phyloP scores from a whole-genome alignment of 768 basidiomycete genomes.

The Suillus occidentalis region DNA sequence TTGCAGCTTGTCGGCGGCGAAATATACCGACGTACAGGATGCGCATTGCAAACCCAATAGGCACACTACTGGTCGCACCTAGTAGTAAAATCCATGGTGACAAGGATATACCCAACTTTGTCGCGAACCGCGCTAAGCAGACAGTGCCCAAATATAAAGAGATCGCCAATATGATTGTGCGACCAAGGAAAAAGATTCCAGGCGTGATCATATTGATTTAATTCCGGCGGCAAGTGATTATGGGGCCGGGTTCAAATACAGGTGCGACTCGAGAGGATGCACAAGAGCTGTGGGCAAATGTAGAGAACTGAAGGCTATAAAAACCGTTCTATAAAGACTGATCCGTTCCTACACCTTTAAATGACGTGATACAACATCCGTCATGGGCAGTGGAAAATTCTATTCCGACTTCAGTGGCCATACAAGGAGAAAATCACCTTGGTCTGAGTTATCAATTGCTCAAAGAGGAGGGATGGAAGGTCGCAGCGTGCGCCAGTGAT shows the following conservation, averaged over 20 bases:
- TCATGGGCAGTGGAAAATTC: not conserved
- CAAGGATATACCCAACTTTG: slow-evolving; percentile 22
- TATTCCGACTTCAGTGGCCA: not conserved
- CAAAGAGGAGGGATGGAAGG: not conserved
- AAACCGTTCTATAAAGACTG: not conserved
- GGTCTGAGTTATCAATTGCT: not conserved
- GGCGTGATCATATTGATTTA: slow-evolving; percentile 16
- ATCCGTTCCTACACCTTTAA: not conserved
- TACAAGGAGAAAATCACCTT: not conserved
- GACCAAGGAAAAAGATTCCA: slow-evolving; percentile 15
- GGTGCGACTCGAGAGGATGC: not conserved
- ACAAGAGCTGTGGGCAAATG: no score
- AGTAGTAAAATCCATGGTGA: slow-evolving; percentile 41
- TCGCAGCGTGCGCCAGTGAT: not conserved
- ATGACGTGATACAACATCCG: not conserved
- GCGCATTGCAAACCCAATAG: slow-evolving; percentile 31
- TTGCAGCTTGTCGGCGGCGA: slow-evolving; percentile 38
- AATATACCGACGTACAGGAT: slow-evolving; percentile 30
- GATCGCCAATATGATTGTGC: not conserved
- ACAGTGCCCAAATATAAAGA: slow-evolving; percentile 6
- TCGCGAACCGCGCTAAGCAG: slow-evolving; percentile 9
- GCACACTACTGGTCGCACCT: slow-evolving; percentile 33
- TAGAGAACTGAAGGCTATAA: not conserved
- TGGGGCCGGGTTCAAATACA: not conserved
- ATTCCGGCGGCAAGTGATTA: not conserved